Evolutionary conservation across 345 rosid species (phyloP).

Genomic region (Moringa oleifera): DNA sequence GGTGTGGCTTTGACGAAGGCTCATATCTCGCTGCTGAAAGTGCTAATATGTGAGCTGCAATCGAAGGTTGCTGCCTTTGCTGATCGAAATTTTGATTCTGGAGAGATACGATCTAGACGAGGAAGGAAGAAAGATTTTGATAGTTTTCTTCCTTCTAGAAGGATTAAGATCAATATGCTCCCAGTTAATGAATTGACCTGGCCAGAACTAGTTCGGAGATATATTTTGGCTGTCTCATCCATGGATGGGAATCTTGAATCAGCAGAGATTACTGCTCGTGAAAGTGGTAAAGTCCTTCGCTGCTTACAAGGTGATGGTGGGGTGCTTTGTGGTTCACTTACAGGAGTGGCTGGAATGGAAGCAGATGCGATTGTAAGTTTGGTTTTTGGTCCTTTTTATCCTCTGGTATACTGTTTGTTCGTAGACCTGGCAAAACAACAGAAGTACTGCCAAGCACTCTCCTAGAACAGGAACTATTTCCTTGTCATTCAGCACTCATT

Average conservation of each 20-base stretch:
- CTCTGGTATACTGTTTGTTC: background rate
- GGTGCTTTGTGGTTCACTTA: constrained; percentile 83
- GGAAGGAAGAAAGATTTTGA: constrained; percentile 85
- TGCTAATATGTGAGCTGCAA: constrained; percentile 79
- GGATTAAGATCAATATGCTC: constrained; percentile 64
- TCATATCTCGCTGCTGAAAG: constrained; percentile 60
- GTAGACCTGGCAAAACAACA: background rate
- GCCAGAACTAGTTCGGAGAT: constrained; percentile 95
- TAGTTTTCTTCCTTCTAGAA: constrained; percentile 45
- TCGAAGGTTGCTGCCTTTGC: constrained; percentile 87
- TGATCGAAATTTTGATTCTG: constrained; percentile 86
- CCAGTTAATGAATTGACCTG: constrained; percentile 88
- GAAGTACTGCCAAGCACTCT: background rate
- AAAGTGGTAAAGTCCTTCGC: constrained; percentile 78
- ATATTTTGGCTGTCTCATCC: constrained; percentile 64
- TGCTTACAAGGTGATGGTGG: constrained; percentile 99
- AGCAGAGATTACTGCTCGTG: constrained; percentile 71
- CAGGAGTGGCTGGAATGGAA: constrained; percentile 96
- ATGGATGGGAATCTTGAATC: constrained; percentile 91
- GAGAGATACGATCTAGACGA: constrained; percentile 68
- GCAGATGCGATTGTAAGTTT: constrained; percentile 91
- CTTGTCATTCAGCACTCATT: background rate
- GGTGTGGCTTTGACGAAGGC: constrained; percentile 55
- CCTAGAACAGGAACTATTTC: background rate
- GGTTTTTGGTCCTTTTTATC: constrained; percentile 2